phyloP scores from a whole-genome alignment of 1,284 basidiomycete species.

The Paramarasmius palmivorus region DNA sequence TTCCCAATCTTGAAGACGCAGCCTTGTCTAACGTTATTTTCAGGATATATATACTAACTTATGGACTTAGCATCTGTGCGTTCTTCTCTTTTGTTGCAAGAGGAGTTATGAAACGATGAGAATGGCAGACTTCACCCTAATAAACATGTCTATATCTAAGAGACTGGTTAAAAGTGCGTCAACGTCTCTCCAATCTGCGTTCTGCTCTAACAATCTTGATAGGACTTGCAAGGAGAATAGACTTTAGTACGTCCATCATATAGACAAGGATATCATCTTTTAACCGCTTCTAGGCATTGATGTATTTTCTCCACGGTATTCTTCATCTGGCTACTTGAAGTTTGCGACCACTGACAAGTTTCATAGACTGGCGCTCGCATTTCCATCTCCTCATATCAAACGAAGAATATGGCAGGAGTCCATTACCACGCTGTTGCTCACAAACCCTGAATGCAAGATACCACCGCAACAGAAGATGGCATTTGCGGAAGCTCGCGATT shows the following conservation, averaged over 20 bases:
- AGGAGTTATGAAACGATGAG: background rate
- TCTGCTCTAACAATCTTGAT: constrained; percentile 25
- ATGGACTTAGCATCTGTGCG: constrained; percentile 65
- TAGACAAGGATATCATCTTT: constrained; percentile 1
- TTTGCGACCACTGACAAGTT: background rate
- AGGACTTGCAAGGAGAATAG: constrained; percentile 65
- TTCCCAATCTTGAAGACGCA: background rate
- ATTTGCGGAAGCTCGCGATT: constrained; percentile 59
- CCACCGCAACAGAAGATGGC: constrained; percentile 59
- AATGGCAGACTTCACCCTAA: constrained; percentile 66
- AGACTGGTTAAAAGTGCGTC: constrained; percentile 58
- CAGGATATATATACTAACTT: constrained; percentile 68
- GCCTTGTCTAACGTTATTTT: constrained; percentile 8
- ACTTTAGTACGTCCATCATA: constrained; percentile 60
- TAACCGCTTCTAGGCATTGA: constrained; percentile 55
- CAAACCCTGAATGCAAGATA: constrained; percentile 60
- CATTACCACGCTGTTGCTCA: constrained; percentile 68
- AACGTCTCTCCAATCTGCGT: background rate
- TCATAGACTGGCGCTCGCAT: constrained; percentile 60
- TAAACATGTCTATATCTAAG: constrained; percentile 52
- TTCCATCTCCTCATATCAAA: constrained; percentile 62
- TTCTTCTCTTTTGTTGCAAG: constrained; percentile 8
- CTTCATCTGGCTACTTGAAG: background rate
- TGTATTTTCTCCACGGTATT: constrained; percentile 73
- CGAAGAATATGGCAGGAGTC: constrained; percentile 86